Percentiles rank a stretch among this genome's conserved stretches.
These are phyloP conservation scores for Eucalyptus urophylla DNA, from an alignment of 345 rosid species.

Conservation along the genomic window DNA sequence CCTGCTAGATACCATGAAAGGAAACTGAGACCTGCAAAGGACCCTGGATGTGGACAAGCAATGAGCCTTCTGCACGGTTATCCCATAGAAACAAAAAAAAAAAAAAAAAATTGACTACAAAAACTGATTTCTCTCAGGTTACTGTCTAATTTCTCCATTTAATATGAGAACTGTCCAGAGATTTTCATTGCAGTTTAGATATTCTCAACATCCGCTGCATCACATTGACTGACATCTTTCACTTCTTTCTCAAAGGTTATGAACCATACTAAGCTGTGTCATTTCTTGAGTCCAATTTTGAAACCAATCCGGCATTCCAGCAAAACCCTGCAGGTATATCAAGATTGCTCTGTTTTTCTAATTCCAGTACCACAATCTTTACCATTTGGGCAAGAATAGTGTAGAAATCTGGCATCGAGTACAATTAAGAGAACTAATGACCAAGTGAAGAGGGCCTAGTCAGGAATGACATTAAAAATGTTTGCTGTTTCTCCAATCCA, in stretches of 20 bases:
- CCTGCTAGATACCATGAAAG: slow-evolving; percentile 60
- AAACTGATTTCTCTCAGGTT: not conserved
- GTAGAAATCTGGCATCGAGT: not conserved
- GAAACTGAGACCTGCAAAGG: slow-evolving; percentile 54
- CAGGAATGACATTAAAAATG: not conserved
- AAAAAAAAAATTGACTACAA: not conserved
- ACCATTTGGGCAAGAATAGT: not conserved
- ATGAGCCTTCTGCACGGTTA: not conserved
- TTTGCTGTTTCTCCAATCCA: not conserved
- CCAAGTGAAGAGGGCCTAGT: not conserved
- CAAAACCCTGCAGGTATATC: not conserved
- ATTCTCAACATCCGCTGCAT: not conserved
- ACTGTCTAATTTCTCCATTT: not conserved
- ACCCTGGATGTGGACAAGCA: slow-evolving; percentile 23
- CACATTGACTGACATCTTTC: not conserved
- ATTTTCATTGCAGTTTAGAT: not conserved
- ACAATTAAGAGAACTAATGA: not conserved
- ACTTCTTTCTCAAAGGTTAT: not conserved
- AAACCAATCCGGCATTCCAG: not conserved
- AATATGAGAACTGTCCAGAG: not conserved
- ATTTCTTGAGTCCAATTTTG: not conserved
- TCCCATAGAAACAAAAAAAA: not conserved
- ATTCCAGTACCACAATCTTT: not conserved
- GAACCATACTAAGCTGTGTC: not conserved
- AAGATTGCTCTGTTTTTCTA: not conserved